Base-by-base conservation (phyloP, 768 basidiomycete species). In the Aureoboletus auriporus region DNA sequence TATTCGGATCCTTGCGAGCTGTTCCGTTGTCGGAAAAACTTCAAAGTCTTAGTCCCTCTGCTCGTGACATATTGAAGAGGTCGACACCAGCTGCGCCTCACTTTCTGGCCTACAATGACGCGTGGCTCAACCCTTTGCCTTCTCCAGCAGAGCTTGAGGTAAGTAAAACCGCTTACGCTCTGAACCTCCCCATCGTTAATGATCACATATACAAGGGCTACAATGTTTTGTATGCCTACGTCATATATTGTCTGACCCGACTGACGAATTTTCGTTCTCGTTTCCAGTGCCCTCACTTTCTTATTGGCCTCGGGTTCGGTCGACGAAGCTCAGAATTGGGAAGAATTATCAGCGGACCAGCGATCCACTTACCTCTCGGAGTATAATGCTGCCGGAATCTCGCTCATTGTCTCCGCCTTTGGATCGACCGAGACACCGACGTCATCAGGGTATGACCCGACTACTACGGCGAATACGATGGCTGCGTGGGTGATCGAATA, bases 341-440 rank as follows among this genome's bases (percentile, higher is more conserved):
- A 70, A 10, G 54, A 51, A 17, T 61, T 78, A 6, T 62, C 69
- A 1, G 64, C 67, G 1, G 54, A 55, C 28, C 53, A 75, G 34
- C 73, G 75, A 17, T 52, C 70, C 6, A 36, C 68, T 7, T 71
- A 78, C 55, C 67, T 78, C 47, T 56, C 73, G 1, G 69, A 76
- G 49, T 83, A 83, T 47, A 62, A 63, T 12, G 71, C 72, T 0
- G 77, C 78, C 14, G 80, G 81, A 8, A 79, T 82, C 59, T 75
- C 74, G 38, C 58, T 83, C 28, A 71, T 83, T 48, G 81, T 82
- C 5, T 78, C 79, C 37, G 70, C 69, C 2, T 82, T 83, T 56
- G 77, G 77, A 5, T 69, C 74, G 8, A 67, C 65, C 6, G 57
- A 62, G 46, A 61, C 67, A 1, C 77, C 78, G 0, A 79, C 75